These are phyloP conservation scores for Dictyostelium firmibasis DNA, from an alignment of 78 protist species.

Conservation along the genomic window DNA sequence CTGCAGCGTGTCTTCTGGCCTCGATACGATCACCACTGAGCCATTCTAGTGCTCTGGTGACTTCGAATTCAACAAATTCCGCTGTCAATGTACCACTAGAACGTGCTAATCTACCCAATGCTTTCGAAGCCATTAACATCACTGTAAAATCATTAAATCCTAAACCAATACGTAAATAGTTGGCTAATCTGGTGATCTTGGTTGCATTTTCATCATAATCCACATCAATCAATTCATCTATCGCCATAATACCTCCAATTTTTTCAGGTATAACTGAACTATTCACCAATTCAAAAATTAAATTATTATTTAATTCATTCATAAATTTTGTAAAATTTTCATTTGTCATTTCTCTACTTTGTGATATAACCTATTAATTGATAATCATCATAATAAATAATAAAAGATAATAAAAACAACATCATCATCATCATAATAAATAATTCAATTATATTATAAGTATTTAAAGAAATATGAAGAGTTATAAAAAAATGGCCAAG, in stretches of 20 bases:
- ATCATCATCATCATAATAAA: too few species aligned
- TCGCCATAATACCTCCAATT: constrained; percentile 81
- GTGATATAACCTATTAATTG: constrained; percentile 38
- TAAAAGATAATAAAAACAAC: too few species aligned
- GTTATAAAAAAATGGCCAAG: too few species aligned
- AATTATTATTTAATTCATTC: constrained; percentile 15
- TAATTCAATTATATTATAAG: too few species aligned
- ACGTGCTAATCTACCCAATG: constrained; percentile 79
- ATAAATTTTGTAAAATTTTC: constrained; percentile 65
- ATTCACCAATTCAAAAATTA: constrained; percentile 61
- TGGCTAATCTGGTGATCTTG: constrained; percentile 60
- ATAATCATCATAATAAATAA: neutral
- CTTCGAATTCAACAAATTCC: constrained; percentile 78
- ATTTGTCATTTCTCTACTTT: constrained; percentile 73
- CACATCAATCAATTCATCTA: constrained; percentile 74
- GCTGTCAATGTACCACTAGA: constrained; percentile 74
- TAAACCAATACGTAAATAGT: constrained; percentile 56
- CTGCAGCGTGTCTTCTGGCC: constrained; percentile 48
- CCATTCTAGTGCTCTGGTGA: constrained; percentile 77
- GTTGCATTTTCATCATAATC: constrained; percentile 58
- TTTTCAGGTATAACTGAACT: constrained; percentile 44
- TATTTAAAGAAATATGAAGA: neutral
- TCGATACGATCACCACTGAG: constrained; percentile 48
- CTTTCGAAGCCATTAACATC: constrained; percentile 53
- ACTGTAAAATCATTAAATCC: constrained; percentile 58